Conservation (phyloP, 306 rosid species). For the Gillenia trifoliata region DNA sequence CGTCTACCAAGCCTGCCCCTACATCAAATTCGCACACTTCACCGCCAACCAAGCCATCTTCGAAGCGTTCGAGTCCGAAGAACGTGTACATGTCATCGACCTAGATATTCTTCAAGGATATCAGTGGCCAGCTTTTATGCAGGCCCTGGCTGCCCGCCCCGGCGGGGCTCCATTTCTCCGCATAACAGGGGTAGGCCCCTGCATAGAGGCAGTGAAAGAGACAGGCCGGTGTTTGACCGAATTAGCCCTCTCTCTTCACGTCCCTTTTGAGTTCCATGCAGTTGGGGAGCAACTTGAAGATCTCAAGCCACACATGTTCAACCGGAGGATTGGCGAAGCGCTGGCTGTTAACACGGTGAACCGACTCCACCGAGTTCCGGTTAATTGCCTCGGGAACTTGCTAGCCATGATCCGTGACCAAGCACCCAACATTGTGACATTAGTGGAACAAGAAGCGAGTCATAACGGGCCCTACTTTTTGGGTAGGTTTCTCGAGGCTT, state of each 20-base stretch:
- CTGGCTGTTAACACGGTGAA: slow-evolving; percentile 72
- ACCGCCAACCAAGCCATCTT: slow-evolving; percentile 91
- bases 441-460: slow-evolving; percentile 87
- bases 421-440: slow-evolving; percentile 72
- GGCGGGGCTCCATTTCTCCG: slow-evolving; percentile 58
- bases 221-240: slow-evolving; percentile 68
- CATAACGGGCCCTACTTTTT: slow-evolving; percentile 82
- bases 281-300: slow-evolving; percentile 70
- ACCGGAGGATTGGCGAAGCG: slow-evolving; percentile 78
- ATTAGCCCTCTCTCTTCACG: slow-evolving; percentile 66
- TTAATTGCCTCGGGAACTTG: slow-evolving; percentile 42
- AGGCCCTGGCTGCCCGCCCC: slow-evolving; percentile 73
- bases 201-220: slow-evolving; percentile 45
- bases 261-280: slow-evolving; percentile 80
- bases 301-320: slow-evolving; percentile 72
- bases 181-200: slow-evolving; percentile 57
- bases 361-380: slow-evolving; percentile 69
- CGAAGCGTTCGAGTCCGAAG: slow-evolving; percentile 81
- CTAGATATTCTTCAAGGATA: slow-evolving; percentile 85
- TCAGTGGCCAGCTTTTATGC: slow-evolving; percentile 96
- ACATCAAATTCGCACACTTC: slow-evolving; percentile 84
- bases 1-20: slow-evolving; percentile 92
- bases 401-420: slow-evolving; percentile 73
- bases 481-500: slow-evolving; percentile 72
- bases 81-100: slow-evolving; percentile 81